Percentiles rank a stretch among this genome's conserved stretches.
These are phyloP conservation scores for Phialemoniopsis sp. DNA, from an alignment of 2,329 filamentous ascomycete species.

Conservation along the genomic window DNA sequence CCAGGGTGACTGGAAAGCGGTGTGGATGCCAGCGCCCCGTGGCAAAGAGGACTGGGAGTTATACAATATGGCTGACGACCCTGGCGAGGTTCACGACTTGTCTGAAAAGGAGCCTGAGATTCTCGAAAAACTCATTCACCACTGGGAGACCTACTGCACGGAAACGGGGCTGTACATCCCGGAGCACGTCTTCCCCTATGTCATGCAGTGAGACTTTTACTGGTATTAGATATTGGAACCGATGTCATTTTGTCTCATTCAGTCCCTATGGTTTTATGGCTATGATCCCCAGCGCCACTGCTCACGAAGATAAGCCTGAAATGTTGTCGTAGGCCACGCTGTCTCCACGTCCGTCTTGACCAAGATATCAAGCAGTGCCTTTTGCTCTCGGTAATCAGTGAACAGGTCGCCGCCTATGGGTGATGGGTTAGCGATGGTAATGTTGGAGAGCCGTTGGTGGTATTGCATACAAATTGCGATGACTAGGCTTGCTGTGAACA, in stretches of 20 bases:
- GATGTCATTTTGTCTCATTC: no score
- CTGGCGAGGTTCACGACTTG: conserved; percentile 36
- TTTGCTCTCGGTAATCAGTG: conserved; percentile 36
- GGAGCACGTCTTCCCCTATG: no score
- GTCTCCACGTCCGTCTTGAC: conserved; percentile 42
- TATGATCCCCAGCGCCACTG: conserved; percentile 45
- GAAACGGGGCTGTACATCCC: conserved; percentile 56
- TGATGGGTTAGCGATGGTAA: no score
- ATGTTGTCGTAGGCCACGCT: conserved; percentile 45
- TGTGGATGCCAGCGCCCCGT: conserved; percentile 42
- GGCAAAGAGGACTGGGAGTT: conserved; percentile 43
- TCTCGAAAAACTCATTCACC: conserved; percentile 20
- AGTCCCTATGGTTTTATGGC: no score
- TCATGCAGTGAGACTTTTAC: no score
- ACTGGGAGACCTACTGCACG: conserved; percentile 30
- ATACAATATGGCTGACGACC: conserved; percentile 37
- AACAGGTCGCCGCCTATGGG: conserved; percentile 44
- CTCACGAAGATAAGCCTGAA: conserved; percentile 39
- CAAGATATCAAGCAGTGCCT: conserved; percentile 42
- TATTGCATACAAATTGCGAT: conserved; percentile 2
- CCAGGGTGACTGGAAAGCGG: conserved; percentile 29
- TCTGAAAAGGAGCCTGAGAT: conserved; percentile 22
- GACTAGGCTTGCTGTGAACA: conserved; percentile 4
- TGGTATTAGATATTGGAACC: no score
- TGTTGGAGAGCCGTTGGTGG: no score